Evolutionary conservation across 2,329 filamentous ascomycete species (phyloP).

Genomic region (Immersiporthe knoxdaviesiana): DNA sequence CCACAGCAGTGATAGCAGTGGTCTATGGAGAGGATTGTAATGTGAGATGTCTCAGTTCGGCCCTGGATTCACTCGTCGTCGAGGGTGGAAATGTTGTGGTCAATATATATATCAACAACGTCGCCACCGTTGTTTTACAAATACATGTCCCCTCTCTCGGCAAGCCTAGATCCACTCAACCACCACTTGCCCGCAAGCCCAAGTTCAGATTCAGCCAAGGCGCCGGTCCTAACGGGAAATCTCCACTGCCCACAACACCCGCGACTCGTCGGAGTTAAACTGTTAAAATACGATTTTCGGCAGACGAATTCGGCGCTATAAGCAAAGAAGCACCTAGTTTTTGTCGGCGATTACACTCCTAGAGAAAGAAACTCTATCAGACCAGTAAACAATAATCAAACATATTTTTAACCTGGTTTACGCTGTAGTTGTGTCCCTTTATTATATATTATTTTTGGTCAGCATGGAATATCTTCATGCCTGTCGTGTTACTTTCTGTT

Average conservation of each 20-base stretch:
- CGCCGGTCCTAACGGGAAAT: neutral
- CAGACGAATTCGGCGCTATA: constrained; percentile 2
- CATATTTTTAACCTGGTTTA: neutral
- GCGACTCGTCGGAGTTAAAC: constrained; percentile 5
- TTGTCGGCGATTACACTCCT: neutral
- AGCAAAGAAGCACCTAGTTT: neutral
- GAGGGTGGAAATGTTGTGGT: neutral
- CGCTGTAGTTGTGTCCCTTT: neutral
- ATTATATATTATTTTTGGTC: too few relatives aligned
- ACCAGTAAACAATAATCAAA: neutral
- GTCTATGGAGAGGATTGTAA: too few relatives aligned
- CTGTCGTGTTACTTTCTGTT: neutral
- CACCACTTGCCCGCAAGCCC: neutral
- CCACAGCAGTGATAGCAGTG: too few relatives aligned
- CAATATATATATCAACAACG: neutral
- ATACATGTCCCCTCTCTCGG: neutral
- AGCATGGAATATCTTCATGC: neutral
- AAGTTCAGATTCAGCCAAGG: neutral
- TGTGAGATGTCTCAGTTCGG: neutral
- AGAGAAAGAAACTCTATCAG: too few relatives aligned
- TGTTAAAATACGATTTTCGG: constrained; percentile 1
- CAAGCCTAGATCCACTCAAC: neutral
- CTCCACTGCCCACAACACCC: neutral
- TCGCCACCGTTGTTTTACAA: neutral
- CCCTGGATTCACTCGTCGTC: neutral